phyloP scores from a whole-genome alignment of 2,329 filamentous ascomycete species.

The Pseudocercospora vitis region DNA sequence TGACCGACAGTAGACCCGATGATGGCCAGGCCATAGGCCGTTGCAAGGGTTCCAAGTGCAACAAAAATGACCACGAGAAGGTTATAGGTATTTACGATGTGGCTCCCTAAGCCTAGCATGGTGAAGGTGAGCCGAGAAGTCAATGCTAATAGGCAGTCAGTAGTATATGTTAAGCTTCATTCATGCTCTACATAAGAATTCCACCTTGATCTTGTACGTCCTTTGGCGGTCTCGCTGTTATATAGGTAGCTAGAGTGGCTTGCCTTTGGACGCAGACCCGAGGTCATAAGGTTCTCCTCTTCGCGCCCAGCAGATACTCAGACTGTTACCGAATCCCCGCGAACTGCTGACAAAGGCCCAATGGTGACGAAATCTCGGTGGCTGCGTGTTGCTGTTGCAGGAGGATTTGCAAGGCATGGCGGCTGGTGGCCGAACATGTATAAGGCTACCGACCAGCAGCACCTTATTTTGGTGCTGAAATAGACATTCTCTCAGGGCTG shows the following conservation, averaged over 20 bases:
- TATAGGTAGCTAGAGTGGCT: not conserved
- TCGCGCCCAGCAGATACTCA: not conserved
- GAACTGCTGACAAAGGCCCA: not conserved
- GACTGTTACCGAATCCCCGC: conserved; percentile 2
- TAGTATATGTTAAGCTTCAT: too few species aligned
- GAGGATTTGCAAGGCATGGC: not conserved
- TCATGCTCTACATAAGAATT: not conserved
- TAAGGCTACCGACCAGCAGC: not conserved
- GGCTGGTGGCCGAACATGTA: not conserved
- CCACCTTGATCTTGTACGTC: not conserved
- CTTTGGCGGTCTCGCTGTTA: not conserved
- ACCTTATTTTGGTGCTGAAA: not conserved
- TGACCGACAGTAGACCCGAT: conserved; percentile 51
- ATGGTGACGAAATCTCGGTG: not conserved
- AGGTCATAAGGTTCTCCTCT: conserved; percentile 6
- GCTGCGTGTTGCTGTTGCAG: not conserved
- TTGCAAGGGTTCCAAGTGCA: conserved; percentile 35
- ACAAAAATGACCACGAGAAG: conserved; percentile 27
- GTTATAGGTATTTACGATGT: conserved; percentile 12
- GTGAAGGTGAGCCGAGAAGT: not conserved
- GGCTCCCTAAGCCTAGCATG: not conserved
- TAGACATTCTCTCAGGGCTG: not conserved
- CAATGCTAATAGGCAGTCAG: too few species aligned
- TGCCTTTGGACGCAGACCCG: not conserved
- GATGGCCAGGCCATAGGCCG: conserved; percentile 40